Evolutionary conservation across 768 basidiomycete genomes (phyloP).

Genomic region (Hydnomerulius pinastri): DNA sequence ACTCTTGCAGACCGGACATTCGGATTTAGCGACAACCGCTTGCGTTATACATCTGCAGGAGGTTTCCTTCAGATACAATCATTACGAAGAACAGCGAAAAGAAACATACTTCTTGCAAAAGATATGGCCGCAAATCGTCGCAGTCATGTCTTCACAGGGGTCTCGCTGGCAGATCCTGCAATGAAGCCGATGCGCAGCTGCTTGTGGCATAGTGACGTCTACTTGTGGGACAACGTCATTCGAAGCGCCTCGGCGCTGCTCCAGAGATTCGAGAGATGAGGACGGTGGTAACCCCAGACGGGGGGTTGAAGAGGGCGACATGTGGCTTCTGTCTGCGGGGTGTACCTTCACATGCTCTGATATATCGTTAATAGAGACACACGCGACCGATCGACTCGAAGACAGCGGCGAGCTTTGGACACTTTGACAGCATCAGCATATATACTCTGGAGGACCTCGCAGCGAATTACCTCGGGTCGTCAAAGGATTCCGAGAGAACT

Average conservation of each 20-base stretch:
- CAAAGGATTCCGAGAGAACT: neutral
- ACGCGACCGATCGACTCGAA: conserved; percentile 7
- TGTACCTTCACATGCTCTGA: conserved; percentile 12
- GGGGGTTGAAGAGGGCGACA: conserved; percentile 6
- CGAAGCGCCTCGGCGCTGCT: neutral
- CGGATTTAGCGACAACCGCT: conserved; percentile 41
- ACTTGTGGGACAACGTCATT: neutral
- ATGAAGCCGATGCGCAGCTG: conserved; percentile 30
- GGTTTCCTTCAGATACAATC: neutral
- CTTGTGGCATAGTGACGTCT: neutral
- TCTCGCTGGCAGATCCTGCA: conserved; percentile 48
- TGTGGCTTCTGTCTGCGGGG: conserved; percentile 7
- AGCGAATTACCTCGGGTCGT: neutral
- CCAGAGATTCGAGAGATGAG: conserved; percentile 7
- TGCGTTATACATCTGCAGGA: conserved; percentile 48
- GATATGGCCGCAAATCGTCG: conserved; percentile 60
- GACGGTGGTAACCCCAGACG: conserved; percentile 4
- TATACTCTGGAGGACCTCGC: neutral
- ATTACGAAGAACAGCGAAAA: neutral
- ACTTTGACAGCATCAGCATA: neutral
- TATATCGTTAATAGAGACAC: conserved; percentile 7
- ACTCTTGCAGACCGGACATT: conserved; percentile 52
- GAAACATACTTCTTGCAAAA: conserved; percentile 51
- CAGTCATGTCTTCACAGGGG: conserved; percentile 48
- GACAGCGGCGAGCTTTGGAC: neutral